phyloP scores from a whole-genome alignment of 805 yeast species.

The Cyberlindnera maclurae region DNA sequence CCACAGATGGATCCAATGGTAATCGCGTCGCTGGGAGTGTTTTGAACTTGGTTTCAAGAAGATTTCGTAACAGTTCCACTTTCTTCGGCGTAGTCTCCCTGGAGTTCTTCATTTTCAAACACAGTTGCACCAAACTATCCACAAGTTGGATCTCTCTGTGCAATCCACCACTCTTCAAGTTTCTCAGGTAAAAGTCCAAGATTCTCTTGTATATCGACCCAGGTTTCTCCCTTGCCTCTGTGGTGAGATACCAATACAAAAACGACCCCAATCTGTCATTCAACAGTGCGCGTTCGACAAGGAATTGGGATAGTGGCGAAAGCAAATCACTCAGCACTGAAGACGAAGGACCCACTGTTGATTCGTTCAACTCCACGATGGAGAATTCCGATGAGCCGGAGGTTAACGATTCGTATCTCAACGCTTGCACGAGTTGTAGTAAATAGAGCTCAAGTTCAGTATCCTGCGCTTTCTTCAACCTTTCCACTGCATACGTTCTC shows the following conservation, averaged over 20 bases:
- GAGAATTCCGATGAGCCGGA: slow-evolving; percentile 27
- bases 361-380: slow-evolving; percentile 28
- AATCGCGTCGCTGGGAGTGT: slow-evolving; percentile 54
- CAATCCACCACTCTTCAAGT: slow-evolving; percentile 27
- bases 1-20: slow-evolving; percentile 78
- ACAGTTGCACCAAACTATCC: slow-evolving; percentile 53
- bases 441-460: slow-evolving; percentile 75
- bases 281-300: slow-evolving; percentile 62
- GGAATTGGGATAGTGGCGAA: slow-evolving; percentile 67
- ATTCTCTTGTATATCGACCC: slow-evolving; percentile 38
- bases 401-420: slow-evolving; percentile 57
- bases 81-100: slow-evolving; percentile 78
- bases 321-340: slow-evolving; percentile 19
- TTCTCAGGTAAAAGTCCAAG: slow-evolving; percentile 37
- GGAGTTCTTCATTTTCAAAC: slow-evolving; percentile 52
- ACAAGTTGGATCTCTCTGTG: slow-evolving; percentile 65
- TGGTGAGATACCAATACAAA: slow-evolving; percentile 87
- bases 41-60: slow-evolving; percentile 31
- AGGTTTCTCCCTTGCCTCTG: slow-evolving; percentile 71
- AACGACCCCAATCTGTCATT: slow-evolving; percentile 69
- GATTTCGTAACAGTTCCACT: slow-evolving; percentile 53
- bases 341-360: slow-evolving; percentile 20
- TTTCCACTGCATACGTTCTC: slow-evolving; percentile 80
- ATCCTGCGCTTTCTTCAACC: slow-evolving; percentile 71
- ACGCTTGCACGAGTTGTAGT: slow-evolving; percentile 86